A percentile compares a stretch with the other conserved stretches of the same genome.
Evolutionary conservation across 2,329 filamentous ascomycete species (phyloP).

Genomic region (Drechmeria coniospora): DNA sequence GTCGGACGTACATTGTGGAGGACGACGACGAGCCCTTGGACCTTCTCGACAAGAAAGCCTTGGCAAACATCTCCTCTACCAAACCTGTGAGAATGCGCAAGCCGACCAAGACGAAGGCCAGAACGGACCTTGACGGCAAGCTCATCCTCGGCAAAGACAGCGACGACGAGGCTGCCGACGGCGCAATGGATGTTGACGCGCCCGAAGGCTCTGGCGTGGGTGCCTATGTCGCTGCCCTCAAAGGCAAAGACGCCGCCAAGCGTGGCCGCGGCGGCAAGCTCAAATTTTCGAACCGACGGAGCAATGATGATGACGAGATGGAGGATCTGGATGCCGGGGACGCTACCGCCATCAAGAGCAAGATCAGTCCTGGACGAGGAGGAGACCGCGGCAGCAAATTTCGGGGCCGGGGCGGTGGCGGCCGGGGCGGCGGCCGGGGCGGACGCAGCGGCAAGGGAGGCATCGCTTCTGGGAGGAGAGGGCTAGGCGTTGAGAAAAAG

Average conservation of each 20-base stretch:
- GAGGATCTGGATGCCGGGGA: constrained; percentile 39
- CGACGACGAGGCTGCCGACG: constrained; percentile 28
- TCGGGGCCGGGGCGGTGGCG: constrained; percentile 15
- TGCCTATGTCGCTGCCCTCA: constrained; percentile 55
- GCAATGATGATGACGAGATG: constrained; percentile 30
- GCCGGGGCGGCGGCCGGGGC: constrained; percentile 19
- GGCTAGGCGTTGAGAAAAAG: constrained; percentile 34
- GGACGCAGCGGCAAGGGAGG: constrained; percentile 30
- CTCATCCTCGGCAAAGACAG: constrained; percentile 52
- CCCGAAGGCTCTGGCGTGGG: constrained; percentile 48
- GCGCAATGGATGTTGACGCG: constrained; percentile 50
- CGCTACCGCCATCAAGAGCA: constrained; percentile 35
- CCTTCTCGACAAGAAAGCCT: constrained; percentile 72
- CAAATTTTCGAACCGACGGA: constrained; percentile 53
- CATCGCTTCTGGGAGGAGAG: constrained; percentile 29
- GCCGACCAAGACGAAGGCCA: constrained; percentile 44
- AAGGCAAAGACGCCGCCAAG: constrained; percentile 49
- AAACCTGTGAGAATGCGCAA: constrained; percentile 55
- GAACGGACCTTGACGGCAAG: constrained; percentile 63
- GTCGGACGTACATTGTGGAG: constrained; percentile 77
- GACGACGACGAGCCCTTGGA: constrained; percentile 91
- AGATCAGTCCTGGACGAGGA: constrained; percentile 22
- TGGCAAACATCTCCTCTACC: constrained; percentile 86
- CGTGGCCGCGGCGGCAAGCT: constrained; percentile 51
- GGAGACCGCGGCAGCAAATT: constrained; percentile 12